These are phyloP conservation scores for Boletus tylopilopsis DNA, from an alignment of 768 basidiomycete species.

Conservation along the genomic window DNA sequence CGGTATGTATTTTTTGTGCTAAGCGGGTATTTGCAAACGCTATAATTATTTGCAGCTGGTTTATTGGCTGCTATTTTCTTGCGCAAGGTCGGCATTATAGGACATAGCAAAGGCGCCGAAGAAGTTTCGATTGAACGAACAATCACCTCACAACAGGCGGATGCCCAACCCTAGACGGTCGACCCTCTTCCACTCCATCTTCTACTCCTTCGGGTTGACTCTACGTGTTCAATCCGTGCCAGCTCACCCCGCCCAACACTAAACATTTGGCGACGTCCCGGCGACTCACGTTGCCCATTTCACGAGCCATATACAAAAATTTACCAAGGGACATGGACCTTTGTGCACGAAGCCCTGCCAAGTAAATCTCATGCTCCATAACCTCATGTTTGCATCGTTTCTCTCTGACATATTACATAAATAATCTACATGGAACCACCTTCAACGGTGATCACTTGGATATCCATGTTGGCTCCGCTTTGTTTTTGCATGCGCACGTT, in stretches of 20 bases:
- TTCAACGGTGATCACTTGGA: neutral
- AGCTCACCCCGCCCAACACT: neutral
- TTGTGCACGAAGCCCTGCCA: neutral
- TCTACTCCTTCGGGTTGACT: neutral
- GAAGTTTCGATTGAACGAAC: conserved; percentile 23
- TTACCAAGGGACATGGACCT: neutral
- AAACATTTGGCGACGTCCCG: neutral
- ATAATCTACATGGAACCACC: neutral
- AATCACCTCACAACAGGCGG: conserved; percentile 7
- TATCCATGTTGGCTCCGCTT: neutral
- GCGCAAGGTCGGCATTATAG: conserved; percentile 40
- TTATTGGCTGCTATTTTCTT: conserved; percentile 37
- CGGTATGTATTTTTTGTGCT: conserved; percentile 33
- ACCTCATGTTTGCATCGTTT: neutral
- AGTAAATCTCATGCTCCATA: neutral
- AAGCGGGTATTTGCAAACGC: neutral
- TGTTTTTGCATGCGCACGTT: no score
- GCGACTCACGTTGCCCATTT: neutral
- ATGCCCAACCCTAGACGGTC: conserved; percentile 4
- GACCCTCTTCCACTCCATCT: neutral
- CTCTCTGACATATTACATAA: neutral
- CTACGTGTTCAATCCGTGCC: neutral
- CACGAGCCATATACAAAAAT: conserved; percentile 2
- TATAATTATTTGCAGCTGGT: conserved; percentile 16
- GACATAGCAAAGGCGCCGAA: conserved; percentile 14